phyloP scores from a whole-genome alignment of 176 grass and related monocot genomes.

The Secale cereale region DNA sequence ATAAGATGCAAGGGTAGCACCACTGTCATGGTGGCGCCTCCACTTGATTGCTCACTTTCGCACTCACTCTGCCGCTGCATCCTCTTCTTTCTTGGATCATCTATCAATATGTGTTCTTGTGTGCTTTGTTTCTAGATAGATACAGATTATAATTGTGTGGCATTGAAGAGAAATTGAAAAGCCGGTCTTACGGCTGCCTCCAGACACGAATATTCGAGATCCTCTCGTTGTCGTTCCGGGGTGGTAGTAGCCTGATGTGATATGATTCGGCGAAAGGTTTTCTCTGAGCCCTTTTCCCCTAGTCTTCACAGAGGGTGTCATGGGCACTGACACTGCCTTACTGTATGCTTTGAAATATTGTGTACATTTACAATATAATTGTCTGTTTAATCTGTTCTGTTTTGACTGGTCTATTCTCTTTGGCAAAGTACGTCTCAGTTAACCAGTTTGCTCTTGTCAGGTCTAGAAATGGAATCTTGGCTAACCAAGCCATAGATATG shows the following conservation, averaged over 20 bases:
- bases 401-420: not conserved
- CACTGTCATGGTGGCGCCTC: not conserved
- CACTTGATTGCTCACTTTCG: not conserved
- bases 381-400: not conserved
- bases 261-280: constrained; percentile 20
- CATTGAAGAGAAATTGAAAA: constrained; percentile 19
- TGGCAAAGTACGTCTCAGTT: not conserved
- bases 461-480: not conserved
- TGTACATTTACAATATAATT: not conserved
- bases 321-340: not conserved
- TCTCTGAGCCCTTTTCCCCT: constrained; percentile 10
- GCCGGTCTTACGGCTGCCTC: constrained; percentile 20
- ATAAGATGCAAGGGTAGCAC: not conserved
- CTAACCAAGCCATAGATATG: not conserved
- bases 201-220: not conserved
- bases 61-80: not conserved
- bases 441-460: constrained; percentile 1
- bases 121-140: not conserved
- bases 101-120: not conserved
- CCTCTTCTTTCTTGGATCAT: not conserved
- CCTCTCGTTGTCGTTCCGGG: not conserved
- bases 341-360: constrained; percentile 15
- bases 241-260: constrained; percentile 20
- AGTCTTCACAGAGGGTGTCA: not conserved
- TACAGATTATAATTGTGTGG: not conserved